Conservation (phyloP, 352 stramenopile species). For the Phytophthora melonis region DNA sequence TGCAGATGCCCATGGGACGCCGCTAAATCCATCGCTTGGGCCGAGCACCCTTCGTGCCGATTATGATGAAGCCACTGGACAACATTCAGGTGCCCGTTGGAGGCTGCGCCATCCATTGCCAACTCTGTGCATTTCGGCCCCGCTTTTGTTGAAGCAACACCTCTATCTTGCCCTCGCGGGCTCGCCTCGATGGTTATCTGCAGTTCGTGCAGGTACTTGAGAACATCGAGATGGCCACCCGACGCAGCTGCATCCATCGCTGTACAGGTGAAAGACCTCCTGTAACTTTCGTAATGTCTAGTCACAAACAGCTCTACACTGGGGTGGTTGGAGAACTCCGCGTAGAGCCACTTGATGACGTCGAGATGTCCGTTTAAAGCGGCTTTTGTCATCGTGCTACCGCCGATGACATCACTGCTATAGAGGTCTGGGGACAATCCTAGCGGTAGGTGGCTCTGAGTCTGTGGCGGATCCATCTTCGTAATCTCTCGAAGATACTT, state of each 20-base stretch:
- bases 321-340: no score
- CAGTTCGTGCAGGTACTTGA: neutral
- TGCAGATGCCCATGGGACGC: neutral
- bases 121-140: no score
- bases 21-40: neutral
- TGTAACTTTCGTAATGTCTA: no score
- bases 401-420: no score
- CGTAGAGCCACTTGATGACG: no score
- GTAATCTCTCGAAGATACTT: neutral
- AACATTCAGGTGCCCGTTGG: constrained; percentile 1
- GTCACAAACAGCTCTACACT: no score
- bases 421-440: no score
- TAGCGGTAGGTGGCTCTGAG: no score
- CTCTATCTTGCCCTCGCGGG: neutral
- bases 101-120: neutral
- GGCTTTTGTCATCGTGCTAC: no score
- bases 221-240: neutral
- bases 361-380: no score
- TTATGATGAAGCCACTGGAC: constrained; percentile 16
- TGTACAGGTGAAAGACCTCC: no score
- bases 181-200: neutral
- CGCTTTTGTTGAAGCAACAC: neutral
- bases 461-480: neutral
- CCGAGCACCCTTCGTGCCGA: constrained; percentile 1
- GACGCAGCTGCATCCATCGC: neutral